Percentiles rank a stretch among this genome's conserved stretches.
Evolutionary conservation across 805 yeast species (phyloP).

Genomic region (Ogataea glucozyma): DNA sequence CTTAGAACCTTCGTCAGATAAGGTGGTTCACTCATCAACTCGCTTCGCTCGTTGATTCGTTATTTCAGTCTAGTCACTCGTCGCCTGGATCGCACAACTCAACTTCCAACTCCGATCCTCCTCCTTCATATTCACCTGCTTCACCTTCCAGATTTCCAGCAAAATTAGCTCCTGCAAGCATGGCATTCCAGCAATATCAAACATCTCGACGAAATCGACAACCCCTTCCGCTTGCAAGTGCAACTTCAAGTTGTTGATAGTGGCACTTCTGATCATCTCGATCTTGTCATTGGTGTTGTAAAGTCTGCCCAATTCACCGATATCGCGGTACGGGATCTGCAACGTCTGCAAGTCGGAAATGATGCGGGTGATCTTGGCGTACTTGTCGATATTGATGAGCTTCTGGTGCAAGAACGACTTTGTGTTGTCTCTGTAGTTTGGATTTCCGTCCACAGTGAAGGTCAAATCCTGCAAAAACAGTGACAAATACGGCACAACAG

Average conservation of each 20-base stretch:
- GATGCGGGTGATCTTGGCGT: slow-evolving; percentile 63
- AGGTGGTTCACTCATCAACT: too few relatives aligned
- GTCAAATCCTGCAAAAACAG: slow-evolving; percentile 77
- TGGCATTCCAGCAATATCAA: slow-evolving; percentile 42
- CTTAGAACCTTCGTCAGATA: too few relatives aligned
- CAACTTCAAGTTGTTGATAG: slow-evolving; percentile 28
- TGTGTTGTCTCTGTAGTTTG: slow-evolving; percentile 59
- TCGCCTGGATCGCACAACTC: slow-evolving; percentile 64
- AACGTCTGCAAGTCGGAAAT: slow-evolving; percentile 66
- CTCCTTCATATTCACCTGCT: slow-evolving; percentile 57
- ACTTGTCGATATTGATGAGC: slow-evolving; percentile 73
- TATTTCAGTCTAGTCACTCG: slow-evolving; percentile 17
- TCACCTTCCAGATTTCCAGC: slow-evolving; percentile 69
- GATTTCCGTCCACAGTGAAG: slow-evolving; percentile 80
- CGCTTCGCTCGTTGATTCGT: too few relatives aligned
- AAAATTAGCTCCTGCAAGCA: slow-evolving; percentile 59
- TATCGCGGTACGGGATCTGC: slow-evolving; percentile 57
- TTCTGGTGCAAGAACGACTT: slow-evolving; percentile 53
- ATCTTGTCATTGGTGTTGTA: slow-evolving; percentile 28
- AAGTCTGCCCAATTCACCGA: slow-evolving; percentile 32
- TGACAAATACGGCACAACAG: slow-evolving; percentile 76
- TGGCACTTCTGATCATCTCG: slow-evolving; percentile 32
- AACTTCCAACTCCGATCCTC: slow-evolving; percentile 73
- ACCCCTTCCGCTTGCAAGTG: slow-evolving; percentile 19
- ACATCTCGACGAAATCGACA: slow-evolving; percentile 32